Evolutionary conservation across 805 yeast genomes (phyloP).

Genomic region (Cyberlindnera americana): DNA sequence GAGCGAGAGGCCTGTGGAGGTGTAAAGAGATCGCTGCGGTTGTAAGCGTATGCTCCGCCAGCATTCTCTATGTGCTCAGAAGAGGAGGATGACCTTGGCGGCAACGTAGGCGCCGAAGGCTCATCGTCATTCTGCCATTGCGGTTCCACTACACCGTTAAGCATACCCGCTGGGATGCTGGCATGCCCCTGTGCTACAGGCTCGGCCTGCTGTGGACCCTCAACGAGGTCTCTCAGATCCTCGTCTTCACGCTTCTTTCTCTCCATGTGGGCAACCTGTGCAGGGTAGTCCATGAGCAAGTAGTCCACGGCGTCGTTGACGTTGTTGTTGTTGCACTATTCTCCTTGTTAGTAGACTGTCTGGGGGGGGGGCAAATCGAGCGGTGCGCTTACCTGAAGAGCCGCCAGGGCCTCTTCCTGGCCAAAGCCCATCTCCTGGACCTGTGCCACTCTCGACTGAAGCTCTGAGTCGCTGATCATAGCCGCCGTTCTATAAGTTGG

Average conservation of each 20-base stretch:
- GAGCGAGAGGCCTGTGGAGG: not conserved
- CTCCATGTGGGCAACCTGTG: not conserved
- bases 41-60: not conserved
- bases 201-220: not conserved
- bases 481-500: not conserved
- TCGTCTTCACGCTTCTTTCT: not conserved
- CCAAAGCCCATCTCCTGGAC: constrained; percentile 5
- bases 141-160: constrained; percentile 1
- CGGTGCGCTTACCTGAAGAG: constrained; percentile 12
- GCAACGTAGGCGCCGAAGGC: not conserved
- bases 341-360: not conserved
- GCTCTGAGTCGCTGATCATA: constrained; percentile 2
- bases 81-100: not conserved
- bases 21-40: too few species aligned
- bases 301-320: constrained; percentile 34
- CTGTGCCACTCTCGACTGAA: not conserved
- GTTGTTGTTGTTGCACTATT: constrained; percentile 19
- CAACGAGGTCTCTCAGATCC: not conserved
- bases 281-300: constrained; percentile 31
- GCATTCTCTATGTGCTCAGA: constrained; percentile 3
- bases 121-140: not conserved
- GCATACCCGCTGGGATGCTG: constrained; percentile 4
- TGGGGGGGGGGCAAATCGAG: too few species aligned
- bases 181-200: constrained; percentile 1
- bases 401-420: constrained; percentile 2